Evolutionary conservation across 202 grass and related monocot genomes (phyloP), one percentile per base, ranked within the genome.

Genomic region (Schoenoplectus triqueter): DNA sequence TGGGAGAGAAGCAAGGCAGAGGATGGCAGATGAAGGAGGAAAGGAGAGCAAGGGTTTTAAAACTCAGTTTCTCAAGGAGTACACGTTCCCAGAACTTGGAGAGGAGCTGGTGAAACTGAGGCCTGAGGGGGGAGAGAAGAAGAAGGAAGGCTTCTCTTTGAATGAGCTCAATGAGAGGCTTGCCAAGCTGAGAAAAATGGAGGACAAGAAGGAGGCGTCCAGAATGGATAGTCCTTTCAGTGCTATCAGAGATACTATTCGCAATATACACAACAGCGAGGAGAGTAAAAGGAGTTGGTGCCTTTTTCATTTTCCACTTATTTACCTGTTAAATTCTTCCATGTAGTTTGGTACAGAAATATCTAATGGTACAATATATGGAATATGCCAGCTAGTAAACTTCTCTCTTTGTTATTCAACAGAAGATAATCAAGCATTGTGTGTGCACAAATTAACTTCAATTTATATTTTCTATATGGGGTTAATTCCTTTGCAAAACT

Each of bases 131-230:
- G 69, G 67, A 3, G 90, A 64, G 11, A 96, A 94, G 82, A 91
- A 86, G 0, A 90, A 89, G 50, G 85, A 89, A 14, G 80, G 86
- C 81, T 94, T 99, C 86, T 92, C 91, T 56, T 86, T 99, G 60
- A 72, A 66, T 62, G 96, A 99, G 80, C 73, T 99, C 73, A 94
- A 90, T 31, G 87, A 86, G 6, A 89, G 96, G 80, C 92, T 99
- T 2, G 84, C 64, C 10, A 94, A 94, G 87, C 86, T 99, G 14
- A 77, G 59, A 4, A 70, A 90, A 74, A 0, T 88, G 81, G 96
- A 98, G 90, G 66, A 88, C 83, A 64, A 81, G 69, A 69, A 88
- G 87, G 67, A 81, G 69, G 74, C 77, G 21, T 4, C 61, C 0
- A 69, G 78, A 20, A 11, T 10, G 14, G 46, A 0, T 19, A 80